Evolutionary conservation across 768 basidiomycete genomes (phyloP).

Genomic region (Tylopilus balloui): DNA sequence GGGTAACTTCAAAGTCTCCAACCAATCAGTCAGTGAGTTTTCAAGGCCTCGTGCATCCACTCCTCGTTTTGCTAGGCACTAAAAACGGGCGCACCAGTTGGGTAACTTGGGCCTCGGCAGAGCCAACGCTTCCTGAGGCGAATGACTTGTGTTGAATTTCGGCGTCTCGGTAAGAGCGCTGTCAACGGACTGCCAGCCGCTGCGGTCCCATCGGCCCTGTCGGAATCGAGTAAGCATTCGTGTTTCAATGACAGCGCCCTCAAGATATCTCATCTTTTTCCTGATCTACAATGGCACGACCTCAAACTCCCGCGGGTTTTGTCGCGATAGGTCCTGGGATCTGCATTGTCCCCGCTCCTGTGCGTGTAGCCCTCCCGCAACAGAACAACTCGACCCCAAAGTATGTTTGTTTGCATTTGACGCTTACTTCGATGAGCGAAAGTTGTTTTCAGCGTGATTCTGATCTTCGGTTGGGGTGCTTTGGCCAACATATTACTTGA

Average conservation of each 20-base stretch:
- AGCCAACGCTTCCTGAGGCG: no score
- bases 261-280: not conserved
- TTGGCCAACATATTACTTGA: not conserved
- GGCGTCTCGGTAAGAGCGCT: no score
- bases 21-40: no score
- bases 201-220: no score
- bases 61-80: no score
- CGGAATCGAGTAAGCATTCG: no score
- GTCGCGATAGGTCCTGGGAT: constrained; percentile 4
- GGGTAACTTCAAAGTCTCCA: no score
- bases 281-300: not conserved
- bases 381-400: constrained; percentile 13
- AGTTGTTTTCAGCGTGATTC: constrained; percentile 18
- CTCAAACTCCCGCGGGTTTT: not conserved
- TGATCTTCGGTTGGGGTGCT: constrained; percentile 32
- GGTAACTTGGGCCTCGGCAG: no score
- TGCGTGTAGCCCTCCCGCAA: not conserved
- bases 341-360: not conserved
- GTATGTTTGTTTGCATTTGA: constrained; percentile 10
- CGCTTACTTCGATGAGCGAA: not conserved
- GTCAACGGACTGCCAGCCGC: no score
- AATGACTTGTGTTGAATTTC: no score
- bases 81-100: no score
- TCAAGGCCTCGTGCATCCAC: no score
- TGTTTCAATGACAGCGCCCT: not conserved